phyloP scores from a whole-genome alignment of 169 alveolate genomes.

The Theileria parva region DNA sequence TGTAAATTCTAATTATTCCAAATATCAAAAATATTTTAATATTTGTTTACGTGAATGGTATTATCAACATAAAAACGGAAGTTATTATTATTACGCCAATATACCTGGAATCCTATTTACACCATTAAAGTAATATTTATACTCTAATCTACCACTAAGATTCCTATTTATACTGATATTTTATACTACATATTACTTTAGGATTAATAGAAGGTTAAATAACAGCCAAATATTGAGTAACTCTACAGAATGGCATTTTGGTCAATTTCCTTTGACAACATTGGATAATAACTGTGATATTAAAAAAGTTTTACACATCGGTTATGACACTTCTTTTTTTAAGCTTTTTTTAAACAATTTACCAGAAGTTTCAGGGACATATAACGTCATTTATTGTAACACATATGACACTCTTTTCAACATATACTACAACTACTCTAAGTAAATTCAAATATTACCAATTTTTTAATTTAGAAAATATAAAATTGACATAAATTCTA shows the following conservation, averaged over 20 bases:
- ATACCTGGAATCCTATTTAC: constrained; percentile 67
- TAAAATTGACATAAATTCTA: constrained; percentile 14
- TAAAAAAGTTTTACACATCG: constrained; percentile 45
- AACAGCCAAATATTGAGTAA: background rate
- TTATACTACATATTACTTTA: background rate
- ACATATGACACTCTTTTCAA: constrained; percentile 59
- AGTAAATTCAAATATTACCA: constrained; percentile 17
- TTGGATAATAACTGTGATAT: background rate
- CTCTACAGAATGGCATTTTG: background rate
- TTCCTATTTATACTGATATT: constrained; percentile 3
- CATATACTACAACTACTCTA: constrained; percentile 46
- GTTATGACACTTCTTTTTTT: constrained; percentile 41
- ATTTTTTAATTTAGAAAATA: constrained; percentile 11
- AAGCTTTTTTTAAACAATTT: constrained; percentile 8
- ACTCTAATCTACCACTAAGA: background rate
- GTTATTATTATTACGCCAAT: constrained; percentile 59
- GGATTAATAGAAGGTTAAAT: background rate
- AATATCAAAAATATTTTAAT: constrained; percentile 57
- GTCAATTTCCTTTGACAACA: background rate
- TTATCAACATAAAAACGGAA: constrained; percentile 42
- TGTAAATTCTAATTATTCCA: constrained; percentile 39
- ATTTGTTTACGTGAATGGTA: constrained; percentile 64
- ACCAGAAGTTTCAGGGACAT: background rate
- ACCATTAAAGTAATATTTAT: constrained; percentile 30
- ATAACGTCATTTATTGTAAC: constrained; percentile 55